Evolutionary conservation across 2,329 filamentous ascomycete genomes (phyloP).

Genomic region (Penicillium thymicola): DNA sequence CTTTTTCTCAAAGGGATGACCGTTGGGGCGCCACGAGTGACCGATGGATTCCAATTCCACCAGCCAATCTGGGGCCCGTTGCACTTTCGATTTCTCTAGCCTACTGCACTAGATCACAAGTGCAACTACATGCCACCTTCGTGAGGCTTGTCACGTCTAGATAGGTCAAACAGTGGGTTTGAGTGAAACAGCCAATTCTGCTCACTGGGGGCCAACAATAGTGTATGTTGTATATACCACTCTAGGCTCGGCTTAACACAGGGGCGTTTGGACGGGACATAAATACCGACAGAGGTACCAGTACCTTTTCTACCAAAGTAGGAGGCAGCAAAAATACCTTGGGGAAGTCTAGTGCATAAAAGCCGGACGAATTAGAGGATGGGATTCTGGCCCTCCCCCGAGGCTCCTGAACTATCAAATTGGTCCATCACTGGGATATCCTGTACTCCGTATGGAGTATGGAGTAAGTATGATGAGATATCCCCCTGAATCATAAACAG

Average conservation of each 20-base stretch:
- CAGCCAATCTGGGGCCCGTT: constrained; percentile 1
- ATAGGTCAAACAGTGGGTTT: background rate
- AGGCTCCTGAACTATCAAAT: constrained; percentile 19
- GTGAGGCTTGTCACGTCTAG: background rate
- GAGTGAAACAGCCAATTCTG: constrained; percentile 5
- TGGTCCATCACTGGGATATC: constrained; percentile 9
- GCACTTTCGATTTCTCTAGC: background rate
- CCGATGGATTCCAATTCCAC: constrained; percentile 6
- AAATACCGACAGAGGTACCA: constrained; percentile 3
- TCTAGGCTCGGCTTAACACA: background rate
- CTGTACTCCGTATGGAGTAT: background rate
- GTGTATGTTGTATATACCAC: background rate
- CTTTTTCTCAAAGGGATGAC: background rate
- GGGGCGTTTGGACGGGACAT: constrained; percentile 1
- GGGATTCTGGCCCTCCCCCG: background rate
- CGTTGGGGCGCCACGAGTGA: constrained; percentile 1
- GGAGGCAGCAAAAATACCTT: background rate
- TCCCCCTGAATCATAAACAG: constrained; percentile 15
- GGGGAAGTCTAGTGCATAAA: constrained; percentile 8
- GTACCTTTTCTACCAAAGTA: background rate
- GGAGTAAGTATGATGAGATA: constrained; percentile 2
- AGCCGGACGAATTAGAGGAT: constrained; percentile 12
- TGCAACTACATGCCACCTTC: constrained; percentile 15
- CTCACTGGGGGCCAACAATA: background rate
- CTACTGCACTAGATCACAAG: constrained; percentile 15